These are phyloP conservation scores for Streptanthus diversifolius DNA, from an alignment of 345 rosid species.

Conservation along the genomic window DNA sequence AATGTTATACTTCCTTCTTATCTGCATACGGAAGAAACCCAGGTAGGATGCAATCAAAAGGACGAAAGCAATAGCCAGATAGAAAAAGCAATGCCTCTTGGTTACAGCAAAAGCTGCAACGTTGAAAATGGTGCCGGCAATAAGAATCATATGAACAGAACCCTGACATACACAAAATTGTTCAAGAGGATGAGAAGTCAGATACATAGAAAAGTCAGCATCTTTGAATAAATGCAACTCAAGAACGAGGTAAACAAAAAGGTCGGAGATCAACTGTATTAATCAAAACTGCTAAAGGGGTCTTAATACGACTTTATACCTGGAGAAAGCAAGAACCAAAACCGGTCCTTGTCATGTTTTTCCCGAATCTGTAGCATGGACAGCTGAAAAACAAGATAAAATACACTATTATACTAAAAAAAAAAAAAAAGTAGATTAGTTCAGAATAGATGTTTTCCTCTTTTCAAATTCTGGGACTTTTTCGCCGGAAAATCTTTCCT, in stretches of 20 bases:
- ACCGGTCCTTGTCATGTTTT: conserved; percentile 82
- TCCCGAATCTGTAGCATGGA: conserved; percentile 90
- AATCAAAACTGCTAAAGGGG: background rate
- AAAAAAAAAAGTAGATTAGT: too few species aligned
- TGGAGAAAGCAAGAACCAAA: conserved; percentile 80
- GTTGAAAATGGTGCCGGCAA: conserved; percentile 37
- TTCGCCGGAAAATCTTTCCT: background rate
- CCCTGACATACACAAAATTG: conserved; percentile 49
- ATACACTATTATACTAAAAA: conserved; percentile 3
- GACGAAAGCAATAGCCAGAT: conserved; percentile 54
- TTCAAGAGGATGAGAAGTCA: conserved; percentile 1
- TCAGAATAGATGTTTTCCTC: too few species aligned
- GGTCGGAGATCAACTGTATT: background rate
- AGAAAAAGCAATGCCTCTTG: conserved; percentile 58
- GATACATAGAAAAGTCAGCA: background rate
- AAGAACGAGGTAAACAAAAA: background rate
- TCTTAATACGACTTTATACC: conserved; percentile 34
- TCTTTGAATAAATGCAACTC: conserved; percentile 1
- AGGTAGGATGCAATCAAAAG: conserved; percentile 53
- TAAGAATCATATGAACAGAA: conserved; percentile 53
- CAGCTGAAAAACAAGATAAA: conserved; percentile 55
- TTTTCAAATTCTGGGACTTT: too few species aligned
- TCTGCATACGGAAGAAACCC: conserved; percentile 68
- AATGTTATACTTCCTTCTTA: conserved; percentile 72
- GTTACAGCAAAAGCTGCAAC: conserved; percentile 57